A percentile compares a stretch with the other conserved stretches of the same genome.
Evolutionary conservation across 2,329 filamentous ascomycete species (phyloP).

Genomic region (Diplodia corticola): DNA sequence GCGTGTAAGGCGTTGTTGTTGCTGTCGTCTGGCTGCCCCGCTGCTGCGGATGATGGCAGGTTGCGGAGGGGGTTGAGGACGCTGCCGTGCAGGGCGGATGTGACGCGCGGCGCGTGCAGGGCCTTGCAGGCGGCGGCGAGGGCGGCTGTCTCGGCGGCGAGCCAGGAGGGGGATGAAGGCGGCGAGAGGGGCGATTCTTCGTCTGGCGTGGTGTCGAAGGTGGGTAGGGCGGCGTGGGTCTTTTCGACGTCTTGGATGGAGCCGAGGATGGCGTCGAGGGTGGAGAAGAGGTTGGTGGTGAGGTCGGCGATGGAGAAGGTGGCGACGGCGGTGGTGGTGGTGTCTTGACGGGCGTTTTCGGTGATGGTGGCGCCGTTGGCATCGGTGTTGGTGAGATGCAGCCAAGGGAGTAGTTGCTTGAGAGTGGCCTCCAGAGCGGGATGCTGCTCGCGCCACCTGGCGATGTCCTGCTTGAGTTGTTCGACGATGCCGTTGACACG

Average conservation of each 20-base stretch:
- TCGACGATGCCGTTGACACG: background rate
- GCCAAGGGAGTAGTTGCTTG: constrained; percentile 2
- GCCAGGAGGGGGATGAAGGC: constrained; percentile 62
- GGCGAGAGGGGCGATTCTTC: constrained; percentile 56
- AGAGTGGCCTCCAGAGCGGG: background rate
- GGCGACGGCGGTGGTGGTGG: background rate
- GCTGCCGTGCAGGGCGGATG: constrained; percentile 43
- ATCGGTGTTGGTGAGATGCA: background rate
- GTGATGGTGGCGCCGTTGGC: background rate
- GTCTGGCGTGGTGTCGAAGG: constrained; percentile 55
- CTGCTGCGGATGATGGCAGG: constrained; percentile 31
- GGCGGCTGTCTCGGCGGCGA: constrained; percentile 52
- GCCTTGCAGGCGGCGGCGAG: constrained; percentile 52
- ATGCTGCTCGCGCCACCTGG: background rate
- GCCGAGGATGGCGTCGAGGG: constrained; percentile 76
- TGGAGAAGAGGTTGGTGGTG: constrained; percentile 59
- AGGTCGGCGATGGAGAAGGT: constrained; percentile 45
- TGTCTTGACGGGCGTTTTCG: background rate
- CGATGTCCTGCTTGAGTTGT: background rate
- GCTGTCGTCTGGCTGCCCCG: too few relatives aligned
- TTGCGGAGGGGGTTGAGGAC: constrained; percentile 47
- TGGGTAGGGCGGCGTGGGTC: constrained; percentile 57
- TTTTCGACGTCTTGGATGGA: constrained; percentile 72
- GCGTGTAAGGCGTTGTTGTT: background rate
- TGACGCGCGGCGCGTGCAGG: constrained; percentile 61